A percentile compares a stretch with the other conserved stretches of the same genome.
These are phyloP conservation scores for Diplodia sapinea DNA, from an alignment of 2,329 filamentous ascomycete species.

Conservation along the genomic window DNA sequence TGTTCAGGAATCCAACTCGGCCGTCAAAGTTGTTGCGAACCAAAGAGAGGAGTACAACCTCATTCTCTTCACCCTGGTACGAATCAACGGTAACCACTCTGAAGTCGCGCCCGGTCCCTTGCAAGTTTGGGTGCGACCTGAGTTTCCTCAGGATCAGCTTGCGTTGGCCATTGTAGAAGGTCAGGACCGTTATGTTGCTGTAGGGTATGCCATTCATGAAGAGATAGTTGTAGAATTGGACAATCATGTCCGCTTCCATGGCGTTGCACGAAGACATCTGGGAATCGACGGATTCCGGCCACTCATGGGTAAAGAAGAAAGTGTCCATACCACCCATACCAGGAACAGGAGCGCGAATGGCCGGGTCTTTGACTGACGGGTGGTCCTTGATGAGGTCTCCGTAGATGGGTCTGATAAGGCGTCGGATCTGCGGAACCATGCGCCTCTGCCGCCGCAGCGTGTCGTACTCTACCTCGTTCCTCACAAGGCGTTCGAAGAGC, in stretches of 20 bases:
- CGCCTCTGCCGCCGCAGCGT: constrained; percentile 72
- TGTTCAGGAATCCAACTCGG: constrained; percentile 74
- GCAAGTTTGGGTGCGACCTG: constrained; percentile 51
- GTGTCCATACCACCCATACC: constrained; percentile 68
- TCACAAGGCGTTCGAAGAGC: constrained; percentile 79
- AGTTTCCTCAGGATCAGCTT: constrained; percentile 65
- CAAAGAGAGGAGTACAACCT: constrained; percentile 78
- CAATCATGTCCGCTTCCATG: constrained; percentile 77
- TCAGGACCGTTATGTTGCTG: constrained; percentile 75
- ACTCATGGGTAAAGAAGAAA: constrained; percentile 69
- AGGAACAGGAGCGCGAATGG: constrained; percentile 58
- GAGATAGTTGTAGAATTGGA: constrained; percentile 74
- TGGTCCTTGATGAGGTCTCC: constrained; percentile 63
- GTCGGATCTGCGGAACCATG: constrained; percentile 72
- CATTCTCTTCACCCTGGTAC: constrained; percentile 91
- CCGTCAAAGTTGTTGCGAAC: constrained; percentile 69
- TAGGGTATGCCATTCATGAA: constrained; percentile 67
- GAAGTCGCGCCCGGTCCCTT: constrained; percentile 45
- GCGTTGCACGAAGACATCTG: constrained; percentile 72
- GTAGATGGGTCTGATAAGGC: constrained; percentile 68
- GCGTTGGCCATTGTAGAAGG: constrained; percentile 86
- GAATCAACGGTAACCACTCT: constrained; percentile 84
- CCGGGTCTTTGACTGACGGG: constrained; percentile 54
- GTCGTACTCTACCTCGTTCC: constrained; percentile 66
- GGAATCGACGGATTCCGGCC: constrained; percentile 67